Base-by-base conservation (phyloP, 768 basidiomycete genomes). In the Nidularia pulvinata region DNA sequence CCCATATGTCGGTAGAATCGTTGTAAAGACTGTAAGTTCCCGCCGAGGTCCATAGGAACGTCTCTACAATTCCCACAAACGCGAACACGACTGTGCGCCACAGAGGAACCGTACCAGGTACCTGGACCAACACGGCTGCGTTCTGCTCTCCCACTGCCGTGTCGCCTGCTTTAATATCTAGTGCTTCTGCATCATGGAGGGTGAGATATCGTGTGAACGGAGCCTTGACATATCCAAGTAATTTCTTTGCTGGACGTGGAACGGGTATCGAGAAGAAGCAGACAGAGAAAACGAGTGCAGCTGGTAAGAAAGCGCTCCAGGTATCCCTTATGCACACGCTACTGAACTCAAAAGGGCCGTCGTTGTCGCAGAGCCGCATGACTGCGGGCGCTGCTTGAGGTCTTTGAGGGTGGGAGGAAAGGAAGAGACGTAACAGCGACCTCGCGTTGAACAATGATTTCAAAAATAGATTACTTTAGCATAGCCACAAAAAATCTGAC, bases 21-120 rank as follows among this genome's bases (percentile, higher is more conserved):
- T 68, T 68, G n/a, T 79, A 73, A 13, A 85, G 57, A 13, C 61
- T 60, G 63, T 82, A 91, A 5, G 82, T 80, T n/a, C 81, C 84
- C 3, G 74, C 61, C n/a, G 74, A 76, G 2, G 87, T 65, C 86
- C 89, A 89, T 7, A 68, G 61, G 5, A 91, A 68, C 0, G 81
- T 71, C 59, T 88, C 79, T 4, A 77, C 36, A 35, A 89, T 77
- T 0, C 86, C 83, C 2, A 86, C 58, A 54, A 78, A 73, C 1
- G 78, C 73, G 45, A 90, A 78, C n/a, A 82, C 58, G 44, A 84
- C 56, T 1, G 84, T 81, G 39, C 82, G 81, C 85, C 88, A 88
- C 6, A 87, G 70, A 0, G 83, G 80, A 10, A 74, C 69, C 6
- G 57, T 59, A 9, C 58, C 56, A 6, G 60, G 44, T 7, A 61